Evolutionary conservation across 148 eudicot genomes (phyloP), one percentile per base, ranked within the genome.

Genomic region (Silene uniflora): DNA sequence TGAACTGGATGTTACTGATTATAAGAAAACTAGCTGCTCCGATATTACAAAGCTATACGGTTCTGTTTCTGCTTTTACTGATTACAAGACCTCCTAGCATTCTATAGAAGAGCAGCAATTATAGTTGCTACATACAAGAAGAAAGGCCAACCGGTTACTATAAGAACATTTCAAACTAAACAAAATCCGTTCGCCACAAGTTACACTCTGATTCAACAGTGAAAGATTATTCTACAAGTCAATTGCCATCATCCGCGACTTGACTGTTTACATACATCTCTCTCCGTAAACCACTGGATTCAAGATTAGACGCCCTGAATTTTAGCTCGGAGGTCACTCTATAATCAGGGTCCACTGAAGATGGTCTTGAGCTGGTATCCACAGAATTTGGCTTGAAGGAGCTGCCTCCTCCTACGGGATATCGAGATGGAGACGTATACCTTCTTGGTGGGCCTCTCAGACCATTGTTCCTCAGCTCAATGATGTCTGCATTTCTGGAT

Each of bases 351-450:
- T 92, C 99, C 39, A 85, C 88, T 4, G 92, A 73, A 61, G 77
- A 74, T 11, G 91, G 86, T 76, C 97, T 89, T 23, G 91, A 65
- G 82, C 79, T 86, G 10, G 84, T 72, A 39, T 93, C 98, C 27
- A 79, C 81, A 10, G 87, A 19, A 66, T 22, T 76, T 4, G 91
- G 85, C 83, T 92, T 86, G 39, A 77, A 89, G 13, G 94, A 67
- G 76, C 73, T 75, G 10, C 56, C 78, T 14, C 85, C 65, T 67
- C 88, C 91, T 59, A 85, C 86, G 18, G 89, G 49, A 76, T 92
- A 95, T 21, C 88, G 86, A 14, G 97, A 80, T n/a, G 98, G 98
- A 67, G 99, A 90, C 5, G 78, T 87, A 71, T 90, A 95, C 86
- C 97, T 90, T 84, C 96, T 86, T 60, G 93, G 23, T 3, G 89